phyloP scores from a whole-genome alignment of 2,329 filamentous ascomycete genomes.

The Pyrenochaeta sp. region DNA sequence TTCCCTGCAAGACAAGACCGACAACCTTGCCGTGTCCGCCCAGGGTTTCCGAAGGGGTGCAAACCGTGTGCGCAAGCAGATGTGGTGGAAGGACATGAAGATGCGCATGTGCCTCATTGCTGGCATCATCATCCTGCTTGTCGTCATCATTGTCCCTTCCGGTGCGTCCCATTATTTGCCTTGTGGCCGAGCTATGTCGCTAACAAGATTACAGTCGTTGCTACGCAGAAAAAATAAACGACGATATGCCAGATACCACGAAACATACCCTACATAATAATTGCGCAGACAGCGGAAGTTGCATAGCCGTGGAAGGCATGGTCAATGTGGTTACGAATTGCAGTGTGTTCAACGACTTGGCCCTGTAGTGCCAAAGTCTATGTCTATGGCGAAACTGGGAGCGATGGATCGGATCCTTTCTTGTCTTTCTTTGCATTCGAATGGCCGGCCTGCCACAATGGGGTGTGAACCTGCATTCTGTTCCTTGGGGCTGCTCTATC shows the following conservation, averaged over 20 bases:
- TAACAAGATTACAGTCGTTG: slow-evolving; percentile 35
- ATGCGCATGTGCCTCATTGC: slow-evolving; percentile 97
- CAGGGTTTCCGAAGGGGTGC: slow-evolving; percentile 96
- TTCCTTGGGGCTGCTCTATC: slow-evolving; percentile 24
- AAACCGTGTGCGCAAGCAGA: slow-evolving; percentile 90
- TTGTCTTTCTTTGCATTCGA: slow-evolving; percentile 47
- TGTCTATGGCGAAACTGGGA: slow-evolving; percentile 45
- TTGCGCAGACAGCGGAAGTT: slow-evolving; percentile 27
- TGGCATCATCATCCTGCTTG: slow-evolving; percentile 87
- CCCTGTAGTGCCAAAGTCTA: slow-evolving; percentile 44
- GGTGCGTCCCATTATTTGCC: slow-evolving; percentile 66
- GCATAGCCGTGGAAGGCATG: slow-evolving; percentile 25
- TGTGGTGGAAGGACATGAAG: slow-evolving; percentile 99
- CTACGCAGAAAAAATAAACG: slow-evolving; percentile 31
- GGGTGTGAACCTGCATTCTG: slow-evolving; percentile 24
- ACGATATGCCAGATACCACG: slow-evolving; percentile 33
- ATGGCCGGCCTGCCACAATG: slow-evolving; percentile 32
- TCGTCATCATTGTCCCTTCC: slow-evolving; percentile 92
- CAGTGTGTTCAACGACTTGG: slow-evolving; percentile 32
- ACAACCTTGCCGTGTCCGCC: slow-evolving; percentile 90
- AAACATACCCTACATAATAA: slow-evolving; percentile 41
- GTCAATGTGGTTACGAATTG: slow-evolving; percentile 32
- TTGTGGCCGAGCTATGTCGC: background rate
- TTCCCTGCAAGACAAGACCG: slow-evolving; percentile 88
- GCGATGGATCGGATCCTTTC: slow-evolving; percentile 42